A percentile compares a stretch with the other conserved stretches of the same genome.
These are phyloP conservation scores for Phytophthora cactorum DNA, from an alignment of 352 stramenopile genomes.

Conservation along the genomic window DNA sequence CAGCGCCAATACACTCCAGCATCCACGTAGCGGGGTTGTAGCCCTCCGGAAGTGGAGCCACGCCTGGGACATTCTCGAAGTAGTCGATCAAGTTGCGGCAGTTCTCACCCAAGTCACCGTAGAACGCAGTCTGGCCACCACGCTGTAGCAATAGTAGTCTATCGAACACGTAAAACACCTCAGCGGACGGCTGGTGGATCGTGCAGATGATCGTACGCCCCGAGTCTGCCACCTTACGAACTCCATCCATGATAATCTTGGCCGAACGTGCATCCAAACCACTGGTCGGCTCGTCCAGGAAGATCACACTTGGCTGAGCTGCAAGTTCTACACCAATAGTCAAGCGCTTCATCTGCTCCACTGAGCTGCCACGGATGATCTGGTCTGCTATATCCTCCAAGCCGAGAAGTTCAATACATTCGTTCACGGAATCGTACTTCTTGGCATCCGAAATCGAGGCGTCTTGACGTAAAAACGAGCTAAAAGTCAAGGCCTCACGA, in stretches of 20 bases:
- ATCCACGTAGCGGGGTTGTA: constrained; percentile 16
- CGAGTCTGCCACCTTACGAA: constrained; percentile 11
- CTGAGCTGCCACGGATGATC: constrained; percentile 19
- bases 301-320: constrained; percentile 12
- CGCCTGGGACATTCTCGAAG: constrained; percentile 11
- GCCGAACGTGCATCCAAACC: constrained; percentile 10
- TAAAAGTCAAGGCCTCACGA: constrained; percentile 13
- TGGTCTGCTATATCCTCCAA: constrained; percentile 16
- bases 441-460: constrained; percentile 8
- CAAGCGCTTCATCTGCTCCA: constrained; percentile 20
- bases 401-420: constrained; percentile 12
- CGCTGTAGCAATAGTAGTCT: constrained; percentile 64
- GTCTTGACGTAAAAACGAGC: constrained; percentile 15
- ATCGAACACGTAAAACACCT: constrained; percentile 56
- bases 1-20: constrained; percentile 15
- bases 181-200: constrained; percentile 15
- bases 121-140: constrained; percentile 44
- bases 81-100: constrained; percentile 30
- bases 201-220: constrained; percentile 16
- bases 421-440: constrained; percentile 13
- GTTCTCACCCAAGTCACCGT: constrained; percentile 40
- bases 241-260: constrained; percentile 13
- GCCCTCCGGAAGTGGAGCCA: constrained; percentile 5
- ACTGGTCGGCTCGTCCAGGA: constrained; percentile 13
- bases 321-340: constrained; percentile 14